Base-by-base conservation (phyloP, 2,329 filamentous ascomycete species). In the Fusarium scirpi region DNA sequence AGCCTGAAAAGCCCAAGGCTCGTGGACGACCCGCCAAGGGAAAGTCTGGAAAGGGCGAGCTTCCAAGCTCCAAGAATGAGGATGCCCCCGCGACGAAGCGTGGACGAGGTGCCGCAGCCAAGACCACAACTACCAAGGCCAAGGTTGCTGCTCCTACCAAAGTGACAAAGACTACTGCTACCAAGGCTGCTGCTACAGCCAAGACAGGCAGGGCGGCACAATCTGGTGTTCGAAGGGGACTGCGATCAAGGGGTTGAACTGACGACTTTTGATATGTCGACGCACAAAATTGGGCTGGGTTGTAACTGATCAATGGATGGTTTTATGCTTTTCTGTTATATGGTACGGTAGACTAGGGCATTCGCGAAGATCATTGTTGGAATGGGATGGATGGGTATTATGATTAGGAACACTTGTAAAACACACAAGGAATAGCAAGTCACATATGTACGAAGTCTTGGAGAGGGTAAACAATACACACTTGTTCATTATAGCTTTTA, bases 1-100 rank as follows among this genome's bases (percentile, higher is more conserved):
- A 66, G 24, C 20, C 29, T 18, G 58, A 53, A 22, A 71, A 73
- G 34, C 58, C 67, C 15, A 74, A 69, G 40, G 25, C 70, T 40
- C 69, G 72, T 22, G 60, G 71, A 38, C 63, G 66, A 18, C 57
- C 67, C 5, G 52, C 51, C 11, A 72, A 70, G n/a, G 60, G 58
- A 40, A 75, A 75, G 51, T 67, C 73, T 9, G 73, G 73, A 22
- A 75, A 75, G 38, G 73, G 73, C 13, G 73, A 75, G 41, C 57
- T 75, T 15, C 44, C 69, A 38, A 65, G 62, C 41, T 25, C 69
- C 12, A 75, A 74, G 34, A 43, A 41, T 1, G 51, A 30, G 1
- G 51, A 54, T n/a, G 57, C 59, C 8, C 48, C 54, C 5, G 27
- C 51, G 6, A 24, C 64, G 27, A 75, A 71, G 47, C 62, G 62